A percentile compares a stretch with the other conserved stretches of the same genome.
phyloP scores from a whole-genome alignment of 2,329 filamentous ascomycete species.

The Shiraia bambusicola region DNA sequence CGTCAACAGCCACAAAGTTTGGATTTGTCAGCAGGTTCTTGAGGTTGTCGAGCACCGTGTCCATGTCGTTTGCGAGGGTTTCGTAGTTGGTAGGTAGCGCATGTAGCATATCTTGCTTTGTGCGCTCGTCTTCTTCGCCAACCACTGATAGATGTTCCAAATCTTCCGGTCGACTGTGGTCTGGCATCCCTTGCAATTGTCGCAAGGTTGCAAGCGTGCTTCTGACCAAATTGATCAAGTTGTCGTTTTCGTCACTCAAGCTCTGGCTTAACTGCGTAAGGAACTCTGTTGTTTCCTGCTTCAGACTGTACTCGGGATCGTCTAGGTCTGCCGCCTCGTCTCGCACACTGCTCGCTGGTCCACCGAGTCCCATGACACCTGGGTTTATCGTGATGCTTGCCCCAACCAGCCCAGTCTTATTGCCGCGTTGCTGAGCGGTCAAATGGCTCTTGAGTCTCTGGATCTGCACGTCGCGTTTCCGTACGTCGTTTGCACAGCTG shows the following conservation, averaged over 20 bases:
- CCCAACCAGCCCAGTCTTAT: conserved; percentile 49
- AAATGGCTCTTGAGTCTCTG: conserved; percentile 87
- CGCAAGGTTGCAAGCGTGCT: conserved; percentile 71
- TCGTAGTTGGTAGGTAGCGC: conserved; percentile 65
- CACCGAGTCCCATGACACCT: conserved; percentile 28
- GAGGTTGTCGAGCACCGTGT: conserved; percentile 76
- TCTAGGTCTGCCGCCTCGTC: conserved; percentile 56
- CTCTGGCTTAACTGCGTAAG: conserved; percentile 79
- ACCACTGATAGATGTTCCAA: conserved; percentile 29
- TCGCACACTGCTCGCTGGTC: conserved; percentile 47
- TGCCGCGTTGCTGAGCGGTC: conserved; percentile 60
- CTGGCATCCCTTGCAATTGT: conserved; percentile 59
- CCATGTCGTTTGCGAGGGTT: conserved; percentile 69
- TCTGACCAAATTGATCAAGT: conserved; percentile 69
- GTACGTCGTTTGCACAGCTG: conserved; percentile 85
- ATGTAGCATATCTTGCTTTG: conserved; percentile 41
- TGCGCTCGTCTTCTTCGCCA: conserved; percentile 36
- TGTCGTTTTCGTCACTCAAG: conserved; percentile 90
- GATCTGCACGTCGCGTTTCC: conserved; percentile 86
- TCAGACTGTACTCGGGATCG: conserved; percentile 67
- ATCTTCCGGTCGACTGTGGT: conserved; percentile 30
- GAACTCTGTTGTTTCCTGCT: conserved; percentile 87
- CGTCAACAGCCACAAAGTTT: conserved; percentile 92
- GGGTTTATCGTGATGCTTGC: conserved; percentile 53
- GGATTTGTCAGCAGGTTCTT: conserved; percentile 87